Evolutionary conservation across 805 yeast species (phyloP).

Genomic region (Blastobotrys americana): DNA sequence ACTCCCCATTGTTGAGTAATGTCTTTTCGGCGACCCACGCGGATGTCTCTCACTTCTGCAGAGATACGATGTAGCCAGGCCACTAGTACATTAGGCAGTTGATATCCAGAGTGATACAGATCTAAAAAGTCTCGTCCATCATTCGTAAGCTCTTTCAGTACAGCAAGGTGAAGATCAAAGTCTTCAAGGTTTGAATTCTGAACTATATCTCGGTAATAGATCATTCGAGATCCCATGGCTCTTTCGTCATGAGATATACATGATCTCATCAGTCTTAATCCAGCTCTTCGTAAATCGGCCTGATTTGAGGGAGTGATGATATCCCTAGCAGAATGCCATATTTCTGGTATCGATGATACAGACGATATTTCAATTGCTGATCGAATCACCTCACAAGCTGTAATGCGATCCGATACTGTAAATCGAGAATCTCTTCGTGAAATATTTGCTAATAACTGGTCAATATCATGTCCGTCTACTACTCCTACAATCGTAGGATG

Average conservation of each 20-base stretch:
- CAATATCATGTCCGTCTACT: slow-evolving; percentile 27
- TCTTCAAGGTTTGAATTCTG: slow-evolving; percentile 45
- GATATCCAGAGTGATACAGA: slow-evolving; percentile 40
- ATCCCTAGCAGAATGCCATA: slow-evolving; percentile 65
- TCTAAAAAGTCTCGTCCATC: slow-evolving; percentile 50
- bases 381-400: slow-evolving; percentile 46
- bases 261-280: slow-evolving; percentile 44
- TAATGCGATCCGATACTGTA: slow-evolving; percentile 29
- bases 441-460: slow-evolving; percentile 26
- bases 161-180: slow-evolving; percentile 42
- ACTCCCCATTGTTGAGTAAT: slow-evolving; percentile 26
- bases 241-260: slow-evolving; percentile 52
- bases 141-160: slow-evolving; percentile 42
- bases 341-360: slow-evolving; percentile 56
- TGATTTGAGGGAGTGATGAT: slow-evolving; percentile 38
- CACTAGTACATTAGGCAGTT: slow-evolving; percentile 34
- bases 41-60: slow-evolving; percentile 26
- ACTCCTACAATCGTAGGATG: slow-evolving; percentile 26
- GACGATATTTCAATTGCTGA: slow-evolving; percentile 45
- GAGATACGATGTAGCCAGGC: slow-evolving; percentile 33
- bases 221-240: slow-evolving; percentile 41
- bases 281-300: slow-evolving; percentile 38
- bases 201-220: slow-evolving; percentile 56
- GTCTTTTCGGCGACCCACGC: slow-evolving; percentile 24
- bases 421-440: slow-evolving; percentile 12